A percentile compares a stretch with the other conserved stretches of the same genome.
Evolutionary conservation across 129 eudicot species (phyloP).

Genomic region (Deinandra increscens): DNA sequence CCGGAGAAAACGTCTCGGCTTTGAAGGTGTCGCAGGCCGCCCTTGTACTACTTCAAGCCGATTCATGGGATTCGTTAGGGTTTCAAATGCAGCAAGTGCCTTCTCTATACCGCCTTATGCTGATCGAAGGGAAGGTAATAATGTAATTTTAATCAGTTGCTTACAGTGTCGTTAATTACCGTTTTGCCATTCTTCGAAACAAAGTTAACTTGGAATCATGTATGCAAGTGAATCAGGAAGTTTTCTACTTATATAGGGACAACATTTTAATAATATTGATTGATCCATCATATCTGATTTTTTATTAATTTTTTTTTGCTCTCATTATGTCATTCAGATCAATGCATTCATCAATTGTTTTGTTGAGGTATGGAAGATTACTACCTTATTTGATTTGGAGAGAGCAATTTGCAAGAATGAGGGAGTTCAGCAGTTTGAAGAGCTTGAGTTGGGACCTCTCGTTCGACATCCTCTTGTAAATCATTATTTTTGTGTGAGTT

Average conservation of each 20-base stretch:
- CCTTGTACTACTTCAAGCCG: slow-evolving; percentile 43
- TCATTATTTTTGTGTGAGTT: slow-evolving; percentile 64
- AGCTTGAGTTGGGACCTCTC: slow-evolving; percentile 82
- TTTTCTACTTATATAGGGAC: not conserved
- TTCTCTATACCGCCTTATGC: slow-evolving; percentile 44
- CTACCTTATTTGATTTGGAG: slow-evolving; percentile 69
- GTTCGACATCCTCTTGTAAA: slow-evolving; percentile 61
- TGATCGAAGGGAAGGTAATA: slow-evolving; percentile 65
- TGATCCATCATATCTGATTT: not conserved
- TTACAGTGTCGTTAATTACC: not conserved
- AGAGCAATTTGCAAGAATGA: slow-evolving; percentile 69
- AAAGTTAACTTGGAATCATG: not conserved
- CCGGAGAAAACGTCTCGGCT: slow-evolving; percentile 57
- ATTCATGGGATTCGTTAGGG: slow-evolving; percentile 74
- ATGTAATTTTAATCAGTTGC: not conserved
- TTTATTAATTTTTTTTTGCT: slow-evolving; percentile 18
- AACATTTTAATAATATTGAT: not conserved
- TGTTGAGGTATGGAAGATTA: slow-evolving; percentile 70
- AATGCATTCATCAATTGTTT: slow-evolving; percentile 77
- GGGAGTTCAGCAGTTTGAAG: slow-evolving; percentile 64
- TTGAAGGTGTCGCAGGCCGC: slow-evolving; percentile 68
- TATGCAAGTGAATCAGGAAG: not conserved
- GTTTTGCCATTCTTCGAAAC: not conserved
- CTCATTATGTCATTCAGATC: slow-evolving; percentile 35
- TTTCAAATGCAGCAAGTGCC: slow-evolving; percentile 68